Percentiles rank a stretch among this genome's conserved stretches.
These are phyloP conservation scores for Ogataea pini DNA, from an alignment of 805 yeast genomes.

Conservation along the genomic window DNA sequence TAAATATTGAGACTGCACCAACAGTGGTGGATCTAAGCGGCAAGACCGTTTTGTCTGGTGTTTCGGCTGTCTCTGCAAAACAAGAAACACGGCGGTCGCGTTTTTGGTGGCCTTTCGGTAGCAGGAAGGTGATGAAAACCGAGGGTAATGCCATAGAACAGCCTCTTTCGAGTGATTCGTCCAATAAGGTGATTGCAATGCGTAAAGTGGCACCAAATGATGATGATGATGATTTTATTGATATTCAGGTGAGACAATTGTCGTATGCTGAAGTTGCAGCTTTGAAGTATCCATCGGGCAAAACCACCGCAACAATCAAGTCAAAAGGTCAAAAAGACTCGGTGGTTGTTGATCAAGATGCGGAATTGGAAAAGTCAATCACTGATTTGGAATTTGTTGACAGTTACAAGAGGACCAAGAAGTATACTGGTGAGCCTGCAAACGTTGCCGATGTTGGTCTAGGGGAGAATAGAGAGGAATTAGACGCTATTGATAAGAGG, in stretches of 20 bases:
- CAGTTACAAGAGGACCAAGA: constrained; percentile 19
- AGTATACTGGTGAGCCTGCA: too few relatives aligned
- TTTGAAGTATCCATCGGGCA: constrained; percentile 22
- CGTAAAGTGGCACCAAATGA: constrained; percentile 25
- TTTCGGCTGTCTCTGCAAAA: neutral
- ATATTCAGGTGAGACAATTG: constrained; percentile 46
- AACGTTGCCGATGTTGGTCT: constrained; percentile 8
- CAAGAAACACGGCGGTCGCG: constrained; percentile 13
- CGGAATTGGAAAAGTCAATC: constrained; percentile 34
- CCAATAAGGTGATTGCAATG: constrained; percentile 36
- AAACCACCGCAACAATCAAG: neutral
- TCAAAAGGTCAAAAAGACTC: neutral
- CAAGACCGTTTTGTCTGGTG: constrained; percentile 12
- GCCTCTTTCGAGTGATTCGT: constrained; percentile 16
- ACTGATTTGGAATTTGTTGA: constrained; percentile 36
- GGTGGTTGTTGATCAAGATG: constrained; percentile 33
- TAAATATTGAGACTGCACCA: neutral
- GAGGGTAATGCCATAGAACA: neutral
- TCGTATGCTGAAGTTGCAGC: constrained; percentile 57
- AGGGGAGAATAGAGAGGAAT: constrained; percentile 6
- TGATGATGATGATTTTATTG: constrained; percentile 40
- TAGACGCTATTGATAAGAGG: constrained; percentile 12
- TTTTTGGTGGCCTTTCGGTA: constrained; percentile 25
- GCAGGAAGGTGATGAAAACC: neutral
- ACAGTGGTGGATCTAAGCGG: constrained; percentile 11